Evolutionary conservation across 2,329 filamentous ascomycete genomes (phyloP), one percentile per base, ranked within the genome.

Genomic region (Mariannaea elegans): DNA sequence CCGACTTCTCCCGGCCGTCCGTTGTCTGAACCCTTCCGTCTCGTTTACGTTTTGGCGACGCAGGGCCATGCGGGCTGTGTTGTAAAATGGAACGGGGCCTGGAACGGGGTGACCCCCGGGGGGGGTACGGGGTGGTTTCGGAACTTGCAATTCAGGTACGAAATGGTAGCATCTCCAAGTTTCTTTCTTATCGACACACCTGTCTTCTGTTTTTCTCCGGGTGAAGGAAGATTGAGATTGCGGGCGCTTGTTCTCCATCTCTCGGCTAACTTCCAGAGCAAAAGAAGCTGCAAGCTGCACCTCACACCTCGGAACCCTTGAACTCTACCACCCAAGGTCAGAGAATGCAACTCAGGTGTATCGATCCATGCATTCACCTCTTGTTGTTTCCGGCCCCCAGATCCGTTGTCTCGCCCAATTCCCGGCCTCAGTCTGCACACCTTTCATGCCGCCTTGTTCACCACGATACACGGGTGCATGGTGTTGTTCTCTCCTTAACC

Each of bases 221-320:
- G 31, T 32, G 52, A 51, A 48, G n/a, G n/a, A n/a, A n/a, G n/a
- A n/a, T n/a, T n/a, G n/a, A 48, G 32, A 44, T 62, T 69, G 66
- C 66, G 66, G 66, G 66, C 66, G 66, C 54, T 66, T 62, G 52
- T 50, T 56, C 57, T 48, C 65, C 52, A 56, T 58, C 53, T 55
- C 58, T 69, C 67, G 67, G 67, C 41, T 70, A 69, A 69, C 67
- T 69, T 69, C 67, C 67, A 65, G 65, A 21, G 32, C 32, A 44
- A 19, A 2, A 13, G 21, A 18, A 65, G 54, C 51, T 66, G 61
- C 48, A 60, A 69, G 53, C 53, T 66, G 56, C 56, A 53, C 13
- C 56, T 59, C 56, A 59, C 54, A 56, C 54, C 54, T 56, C 54
- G 45, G 42, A 56, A 50, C 21, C 45, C 8, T n/a, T 34, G 38